These are phyloP conservation scores for Trichoderma erinaceum DNA, from an alignment of 495 filamentous ascomycete genomes.

Conservation along the genomic window DNA sequence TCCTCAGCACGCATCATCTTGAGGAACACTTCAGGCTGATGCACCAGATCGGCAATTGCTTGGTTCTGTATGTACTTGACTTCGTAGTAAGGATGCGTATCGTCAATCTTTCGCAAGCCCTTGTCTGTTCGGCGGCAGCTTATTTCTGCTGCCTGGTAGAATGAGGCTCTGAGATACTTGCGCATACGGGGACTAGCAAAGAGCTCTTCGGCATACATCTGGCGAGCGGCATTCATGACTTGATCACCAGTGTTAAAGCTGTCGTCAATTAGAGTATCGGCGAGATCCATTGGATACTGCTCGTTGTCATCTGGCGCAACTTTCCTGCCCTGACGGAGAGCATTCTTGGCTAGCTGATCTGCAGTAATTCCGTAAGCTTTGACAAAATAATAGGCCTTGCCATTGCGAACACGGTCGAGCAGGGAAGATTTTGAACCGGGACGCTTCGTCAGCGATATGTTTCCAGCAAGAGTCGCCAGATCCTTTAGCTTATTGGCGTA, in stretches of 20 bases:
- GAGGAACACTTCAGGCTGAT: constrained; percentile 78
- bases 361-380: constrained; percentile 85
- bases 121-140: constrained; percentile 90
- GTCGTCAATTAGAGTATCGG: constrained; percentile 61
- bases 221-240: constrained; percentile 69
- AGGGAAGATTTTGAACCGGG: constrained; percentile 68
- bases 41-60: constrained; percentile 70
- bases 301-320: constrained; percentile 77
- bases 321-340: constrained; percentile 65
- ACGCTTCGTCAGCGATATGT: constrained; percentile 52
- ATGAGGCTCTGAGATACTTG: constrained; percentile 72
- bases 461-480: constrained; percentile 54
- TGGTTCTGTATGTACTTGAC: constrained; percentile 95
- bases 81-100: constrained; percentile 92
- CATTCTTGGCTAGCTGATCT: constrained; percentile 80
- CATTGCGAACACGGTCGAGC: constrained; percentile 76
- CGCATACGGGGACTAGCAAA: constrained; percentile 84
- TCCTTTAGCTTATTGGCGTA: constrained; percentile 81
- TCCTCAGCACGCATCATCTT: constrained; percentile 96
- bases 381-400: constrained; percentile 74
- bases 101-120: constrained; percentile 88
- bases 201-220: constrained; percentile 88
- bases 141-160: constrained; percentile 73
- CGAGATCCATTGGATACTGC: constrained; percentile 72
- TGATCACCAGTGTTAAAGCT: constrained; percentile 73